Base-by-base conservation (phyloP, 805 yeast species). In the Ascoidea tarda region DNA sequence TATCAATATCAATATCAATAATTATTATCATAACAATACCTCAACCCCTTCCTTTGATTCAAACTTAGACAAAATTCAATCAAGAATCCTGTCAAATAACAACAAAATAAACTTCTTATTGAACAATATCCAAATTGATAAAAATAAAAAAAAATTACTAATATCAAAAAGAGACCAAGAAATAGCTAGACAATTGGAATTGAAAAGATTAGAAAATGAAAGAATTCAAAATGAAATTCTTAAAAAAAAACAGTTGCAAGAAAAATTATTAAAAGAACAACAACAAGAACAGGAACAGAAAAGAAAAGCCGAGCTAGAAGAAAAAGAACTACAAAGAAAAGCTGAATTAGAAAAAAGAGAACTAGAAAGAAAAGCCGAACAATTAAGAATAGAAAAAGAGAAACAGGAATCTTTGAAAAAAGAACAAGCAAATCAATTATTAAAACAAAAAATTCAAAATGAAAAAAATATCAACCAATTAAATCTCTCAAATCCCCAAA, bases 371-470 rank as follows among this genome's bases (percentile, higher is more conserved):
- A 42, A 46, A n/a, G 46, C 6, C 16, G 44, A 33, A 21, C 38
- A 44, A 49, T 53, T 46, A 42, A 46, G 33, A 47, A 16, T 44
- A 38, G 16, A 33, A 16, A 46, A 49, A 10, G 44, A 38, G 4
- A 38, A 38, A 38, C 8, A 38, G 14, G 44, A 38, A 38, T 10
- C 8, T 10, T 38, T 38, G 59, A 60, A 32, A 51, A 56, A 10
- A 61, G 28, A 21, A 21, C 28, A 21, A 21, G 28, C 28, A 21
- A 21, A 21, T 21, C 70, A 42, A 58, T 61, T 52, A 62, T 59
- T 33, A 63, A 62, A 33, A 56, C 59, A 14, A 53, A 52, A 48
- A 66, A 21, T 21, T 21, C 28, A 21, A 21, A 61, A 46, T 60
- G 59, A 54, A 47, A 52, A 31, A 46, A 60, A 53, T 58, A 68